These are phyloP conservation scores for Fraxinus americana DNA, from an alignment of 257 asterid genomes.

Conservation along the genomic window DNA sequence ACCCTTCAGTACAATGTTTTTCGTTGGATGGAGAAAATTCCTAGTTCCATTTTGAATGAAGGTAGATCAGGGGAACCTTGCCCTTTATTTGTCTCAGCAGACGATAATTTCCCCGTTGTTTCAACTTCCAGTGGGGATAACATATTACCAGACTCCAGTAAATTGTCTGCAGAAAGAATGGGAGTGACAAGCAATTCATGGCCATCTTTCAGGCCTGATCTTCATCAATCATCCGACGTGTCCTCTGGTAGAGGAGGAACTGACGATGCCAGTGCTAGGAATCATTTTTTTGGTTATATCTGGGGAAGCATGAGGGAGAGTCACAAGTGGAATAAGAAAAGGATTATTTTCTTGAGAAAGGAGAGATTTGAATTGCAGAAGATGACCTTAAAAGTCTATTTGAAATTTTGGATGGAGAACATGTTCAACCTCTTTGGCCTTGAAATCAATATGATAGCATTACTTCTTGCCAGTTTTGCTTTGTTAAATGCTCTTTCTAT, in stretches of 20 bases:
- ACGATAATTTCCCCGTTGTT: slow-evolving; percentile 49
- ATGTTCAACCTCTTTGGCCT: slow-evolving; percentile 97
- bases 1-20: slow-evolving; percentile 88
- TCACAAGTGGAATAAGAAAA: slow-evolving; percentile 81
- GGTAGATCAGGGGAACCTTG: slow-evolving; percentile 86
- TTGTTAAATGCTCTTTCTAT: slow-evolving; percentile 81
- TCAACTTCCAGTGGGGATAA: slow-evolving; percentile 49
- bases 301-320: slow-evolving; percentile 95
- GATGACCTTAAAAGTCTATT: slow-evolving; percentile 75
- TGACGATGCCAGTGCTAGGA: slow-evolving; percentile 41
- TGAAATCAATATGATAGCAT: slow-evolving; percentile 89
- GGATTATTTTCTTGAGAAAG: slow-evolving; percentile 65
- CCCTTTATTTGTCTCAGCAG: slow-evolving; percentile 74
- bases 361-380: slow-evolving; percentile 94
- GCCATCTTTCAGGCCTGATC: slow-evolving; percentile 48
- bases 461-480: slow-evolving; percentile 92
- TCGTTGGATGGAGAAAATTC: slow-evolving; percentile 83
- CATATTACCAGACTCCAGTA: slow-evolving; percentile 45
- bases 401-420: slow-evolving; percentile 96
- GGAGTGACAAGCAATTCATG: slow-evolving; percentile 52
- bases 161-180: slow-evolving; percentile 39
- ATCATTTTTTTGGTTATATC: slow-evolving; percentile 58
- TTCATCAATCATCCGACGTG: slow-evolving; percentile 43
- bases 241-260: slow-evolving; percentile 39
- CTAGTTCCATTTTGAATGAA: slow-evolving; percentile 48